Base-by-base conservation (phyloP, 2,329 filamentous ascomycete species). In the Diaporthe sp. region DNA sequence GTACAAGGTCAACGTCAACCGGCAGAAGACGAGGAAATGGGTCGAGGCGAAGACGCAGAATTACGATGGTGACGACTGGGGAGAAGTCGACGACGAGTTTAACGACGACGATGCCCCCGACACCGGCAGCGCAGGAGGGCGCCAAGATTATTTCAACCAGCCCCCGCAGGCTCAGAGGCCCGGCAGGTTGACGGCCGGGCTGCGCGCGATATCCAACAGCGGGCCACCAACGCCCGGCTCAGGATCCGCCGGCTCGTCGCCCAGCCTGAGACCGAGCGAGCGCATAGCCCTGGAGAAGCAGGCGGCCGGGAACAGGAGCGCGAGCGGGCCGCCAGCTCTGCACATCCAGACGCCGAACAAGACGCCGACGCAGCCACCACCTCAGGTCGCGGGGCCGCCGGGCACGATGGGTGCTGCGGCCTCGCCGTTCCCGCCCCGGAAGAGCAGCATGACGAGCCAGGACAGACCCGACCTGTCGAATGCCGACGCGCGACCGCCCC, bases 11-110 rank as follows among this genome's bases (percentile, higher is more conserved):
- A 97, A 98, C 83, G 92, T 98, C 67, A 96, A 94, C 85, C 92
- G 96, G 77, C 90, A 92, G 74, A 98, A 98, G 86, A 98, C 96
- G 73, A 94, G 93, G 85, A 98, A 98, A 90, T 98, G 96, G 96
- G 93, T 96, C 51, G 94, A 98, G 81, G 96, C 96, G 49, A 96
- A 96, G 84, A 89, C 92, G 75, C 92, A 94, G 80, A 94, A 92
- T 82, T 98, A 98, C 82, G 96, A 96, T 81, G 96, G 96, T 78
- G 95, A 97, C 80, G 96, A 98, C 81, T 98, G 96, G 96, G 96
- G 95, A 49, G 93, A 88, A 74, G n/a, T 25, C 17, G 92, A 93
- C 49, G 90, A 92, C 17, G 90, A 92, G 12, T 90, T 91, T 75
- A 90, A 91, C n/a, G 90, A 88, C 5, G 85, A 92, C 72, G 89